phyloP scores from a whole-genome alignment of 495 filamentous ascomycete genomes.

The Lichenothelia convexa region DNA sequence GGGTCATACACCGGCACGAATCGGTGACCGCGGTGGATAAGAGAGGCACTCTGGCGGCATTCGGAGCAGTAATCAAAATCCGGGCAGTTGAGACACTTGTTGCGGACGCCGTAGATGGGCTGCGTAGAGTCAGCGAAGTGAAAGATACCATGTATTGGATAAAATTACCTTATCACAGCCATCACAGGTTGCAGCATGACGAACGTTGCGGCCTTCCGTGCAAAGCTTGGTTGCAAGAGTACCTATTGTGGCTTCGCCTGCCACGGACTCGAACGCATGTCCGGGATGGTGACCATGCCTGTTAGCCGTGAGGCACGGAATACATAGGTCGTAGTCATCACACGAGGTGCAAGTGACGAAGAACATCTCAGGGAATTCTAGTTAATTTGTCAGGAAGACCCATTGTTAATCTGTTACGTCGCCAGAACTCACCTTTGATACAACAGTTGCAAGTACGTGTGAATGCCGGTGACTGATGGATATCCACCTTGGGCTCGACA shows the following conservation, averaged over 20 bases:
- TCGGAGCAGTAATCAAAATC: constrained; percentile 93
- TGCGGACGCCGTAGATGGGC: constrained; percentile 71
- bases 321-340: constrained; percentile 84
- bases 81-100: constrained; percentile 94
- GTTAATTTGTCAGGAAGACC: too few species aligned
- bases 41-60: constrained; percentile 45
- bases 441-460: constrained; percentile 88
- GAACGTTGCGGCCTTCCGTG: constrained; percentile 59
- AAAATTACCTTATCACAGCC: constrained; percentile 62
- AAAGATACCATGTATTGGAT: neutral
- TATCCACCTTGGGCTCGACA: constrained; percentile 19
- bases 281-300: constrained; percentile 87
- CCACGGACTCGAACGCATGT: constrained; percentile 56
- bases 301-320: constrained; percentile 52
- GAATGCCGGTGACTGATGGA: constrained; percentile 20
- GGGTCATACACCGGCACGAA: constrained; percentile 80
- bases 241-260: constrained; percentile 36
- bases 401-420: constrained; percentile 11
- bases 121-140: constrained; percentile 19
- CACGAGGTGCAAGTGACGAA: constrained; percentile 77
- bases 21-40: constrained; percentile 66
- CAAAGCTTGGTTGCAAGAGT: constrained; percentile 41
- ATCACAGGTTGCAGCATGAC: constrained; percentile 83
- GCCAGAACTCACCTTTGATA: constrained; percentile 44
- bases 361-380: constrained; percentile 53